Percentiles rank a stretch among this genome's conserved stretches.
These are phyloP conservation scores for Chrysoporthe puriensis DNA, from an alignment of 2,329 filamentous ascomycete species.

Conservation along the genomic window DNA sequence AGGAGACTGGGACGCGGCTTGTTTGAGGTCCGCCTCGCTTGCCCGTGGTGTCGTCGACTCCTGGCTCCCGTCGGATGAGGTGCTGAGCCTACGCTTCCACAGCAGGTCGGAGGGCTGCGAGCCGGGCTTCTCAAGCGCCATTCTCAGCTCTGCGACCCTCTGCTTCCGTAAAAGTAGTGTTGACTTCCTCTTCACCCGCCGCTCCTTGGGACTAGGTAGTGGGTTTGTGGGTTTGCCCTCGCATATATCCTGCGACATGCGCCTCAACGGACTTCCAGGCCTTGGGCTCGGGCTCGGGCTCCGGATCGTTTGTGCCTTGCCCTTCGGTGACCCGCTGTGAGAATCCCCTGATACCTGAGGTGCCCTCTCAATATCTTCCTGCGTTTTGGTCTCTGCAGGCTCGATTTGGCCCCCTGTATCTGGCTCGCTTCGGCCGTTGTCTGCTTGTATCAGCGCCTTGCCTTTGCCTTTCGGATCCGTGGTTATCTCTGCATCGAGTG, in stretches of 20 bases:
- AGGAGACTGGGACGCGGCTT: background rate
- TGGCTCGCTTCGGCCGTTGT: background rate
- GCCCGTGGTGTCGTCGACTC: conserved; percentile 7
- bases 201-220: conserved; percentile 29
- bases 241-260: background rate
- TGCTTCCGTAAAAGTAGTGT: conserved; percentile 19
- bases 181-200: conserved; percentile 26
- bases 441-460: conserved; percentile 4
- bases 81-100: conserved; percentile 23
- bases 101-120: conserved; percentile 25
- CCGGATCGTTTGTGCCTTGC: conserved; percentile 8
- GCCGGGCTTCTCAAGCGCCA: conserved; percentile 22
- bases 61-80: conserved; percentile 17
- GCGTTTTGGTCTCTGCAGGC: background rate
- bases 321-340: conserved; percentile 16
- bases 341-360: background rate
- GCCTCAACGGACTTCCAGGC: background rate
- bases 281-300: background rate
- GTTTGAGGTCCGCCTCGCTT: conserved; percentile 33
- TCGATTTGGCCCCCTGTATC: background rate
- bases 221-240: conserved; percentile 2
- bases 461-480: background rate
- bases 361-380: background rate
- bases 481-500: background rate
- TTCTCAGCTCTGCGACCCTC: conserved; percentile 20